A percentile compares a stretch with the other conserved stretches of the same genome.
These are phyloP conservation scores for Exophiala lecanii-corni DNA, from an alignment of 2,329 filamentous ascomycete genomes.

Conservation along the genomic window DNA sequence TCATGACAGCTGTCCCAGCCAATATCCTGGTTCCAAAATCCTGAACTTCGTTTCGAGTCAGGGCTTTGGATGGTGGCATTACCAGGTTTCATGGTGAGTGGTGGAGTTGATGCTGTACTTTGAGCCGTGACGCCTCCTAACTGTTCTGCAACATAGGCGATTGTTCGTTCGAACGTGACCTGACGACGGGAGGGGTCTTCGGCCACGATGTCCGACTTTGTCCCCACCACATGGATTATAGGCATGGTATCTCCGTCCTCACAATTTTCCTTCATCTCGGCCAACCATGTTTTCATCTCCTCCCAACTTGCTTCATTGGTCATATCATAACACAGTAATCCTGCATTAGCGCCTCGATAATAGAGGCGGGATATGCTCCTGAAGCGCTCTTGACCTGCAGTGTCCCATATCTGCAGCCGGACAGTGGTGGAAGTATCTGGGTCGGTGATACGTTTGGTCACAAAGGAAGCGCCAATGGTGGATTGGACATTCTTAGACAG, in stretches of 20 bases:
- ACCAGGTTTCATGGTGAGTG: constrained; percentile 47
- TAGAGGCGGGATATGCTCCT: constrained; percentile 91
- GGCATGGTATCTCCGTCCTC: constrained; percentile 40
- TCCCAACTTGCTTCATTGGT: constrained; percentile 79
- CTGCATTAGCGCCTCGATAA: constrained; percentile 91
- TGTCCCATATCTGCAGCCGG: constrained; percentile 95
- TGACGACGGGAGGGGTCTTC: constrained; percentile 72
- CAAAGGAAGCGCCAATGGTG: constrained; percentile 75
- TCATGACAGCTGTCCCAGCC: constrained; percentile 98
- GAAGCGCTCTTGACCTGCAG: constrained; percentile 92
- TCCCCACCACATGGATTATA: constrained; percentile 91
- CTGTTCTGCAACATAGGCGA: constrained; percentile 91
- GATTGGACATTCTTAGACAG: constrained; percentile 40
- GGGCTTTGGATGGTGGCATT: constrained; percentile 30
- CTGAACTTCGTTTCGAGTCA: constrained; percentile 44
- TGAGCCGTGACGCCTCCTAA: constrained; percentile 55
- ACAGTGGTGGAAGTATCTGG: constrained; percentile 80
- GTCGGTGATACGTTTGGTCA: constrained; percentile 76
- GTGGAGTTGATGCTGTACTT: constrained; percentile 61
- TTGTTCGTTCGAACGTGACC: constrained; percentile 91
- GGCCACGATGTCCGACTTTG: constrained; percentile 85
- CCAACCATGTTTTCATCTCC: constrained; percentile 90
- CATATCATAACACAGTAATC: constrained; percentile 91
- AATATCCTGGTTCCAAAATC: constrained; percentile 78
- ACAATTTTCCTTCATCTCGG: constrained; percentile 75